These are phyloP conservation scores for Penicillium sclerotiorum DNA, from an alignment of 2,329 filamentous ascomycete species.

Conservation along the genomic window DNA sequence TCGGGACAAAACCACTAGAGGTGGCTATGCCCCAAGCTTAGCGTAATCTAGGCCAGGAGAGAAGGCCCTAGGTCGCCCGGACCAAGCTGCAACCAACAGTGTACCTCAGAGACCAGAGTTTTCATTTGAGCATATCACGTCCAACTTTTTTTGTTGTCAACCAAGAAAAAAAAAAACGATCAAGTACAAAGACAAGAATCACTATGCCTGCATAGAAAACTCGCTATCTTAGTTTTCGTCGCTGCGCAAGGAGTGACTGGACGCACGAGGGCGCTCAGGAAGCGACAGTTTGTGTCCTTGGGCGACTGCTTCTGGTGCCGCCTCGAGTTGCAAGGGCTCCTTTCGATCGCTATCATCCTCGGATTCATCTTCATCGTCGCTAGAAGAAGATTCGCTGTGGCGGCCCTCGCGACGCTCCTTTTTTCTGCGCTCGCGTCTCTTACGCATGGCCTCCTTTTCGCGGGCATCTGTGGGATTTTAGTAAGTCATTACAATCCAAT, in stretches of 20 bases:
- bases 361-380: conserved; percentile 42
- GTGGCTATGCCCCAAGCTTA: too few species aligned
- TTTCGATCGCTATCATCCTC: conserved; percentile 11
- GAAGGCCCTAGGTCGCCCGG: too few species aligned
- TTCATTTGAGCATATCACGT: too few species aligned
- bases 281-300: conserved; percentile 13
- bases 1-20: too few species aligned
- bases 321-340: conserved; percentile 35
- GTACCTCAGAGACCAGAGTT: too few species aligned
- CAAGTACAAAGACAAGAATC: background rate
- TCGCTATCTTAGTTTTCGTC: conserved; percentile 10
- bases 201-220: conserved; percentile 15
- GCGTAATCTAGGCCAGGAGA: too few species aligned
- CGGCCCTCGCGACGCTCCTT: conserved; percentile 45
- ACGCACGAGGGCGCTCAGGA: conserved; percentile 20
- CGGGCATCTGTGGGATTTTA: conserved; percentile 35
- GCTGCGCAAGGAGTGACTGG: conserved; percentile 15
- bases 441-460: conserved; percentile 39
- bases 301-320: too few species aligned
- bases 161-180: background rate
- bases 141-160: background rate
- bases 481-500: conserved; percentile 7
- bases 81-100: too few species aligned
- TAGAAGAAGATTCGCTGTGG: conserved; percentile 33
- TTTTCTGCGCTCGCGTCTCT: conserved; percentile 45